Percentiles rank a stretch among this genome's conserved stretches.
Evolutionary conservation across 805 yeast species (phyloP).

Genomic region (Candida verbasci): DNA sequence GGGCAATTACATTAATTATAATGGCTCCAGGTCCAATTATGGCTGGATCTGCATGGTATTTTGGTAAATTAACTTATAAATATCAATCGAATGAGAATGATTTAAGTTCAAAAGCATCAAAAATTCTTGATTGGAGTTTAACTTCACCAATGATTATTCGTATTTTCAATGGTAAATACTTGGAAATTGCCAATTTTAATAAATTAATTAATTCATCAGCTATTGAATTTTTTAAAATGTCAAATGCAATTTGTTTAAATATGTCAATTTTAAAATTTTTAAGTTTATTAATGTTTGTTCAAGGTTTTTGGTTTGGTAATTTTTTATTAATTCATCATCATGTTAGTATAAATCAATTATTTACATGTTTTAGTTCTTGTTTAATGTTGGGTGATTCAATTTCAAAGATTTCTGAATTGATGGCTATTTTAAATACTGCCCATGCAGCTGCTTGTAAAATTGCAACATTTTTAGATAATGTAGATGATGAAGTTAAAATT

Average conservation of each 20-base stretch:
- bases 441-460: slow-evolving; percentile 59
- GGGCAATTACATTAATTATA: slow-evolving; percentile 81
- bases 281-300: slow-evolving; percentile 74
- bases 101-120: slow-evolving; percentile 51
- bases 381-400: slow-evolving; percentile 63
- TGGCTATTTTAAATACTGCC: slow-evolving; percentile 67
- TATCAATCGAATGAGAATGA: slow-evolving; percentile 55
- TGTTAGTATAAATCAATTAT: slow-evolving; percentile 55
- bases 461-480: slow-evolving; percentile 28
- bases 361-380: slow-evolving; percentile 83
- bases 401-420: slow-evolving; percentile 49
- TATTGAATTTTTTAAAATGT: slow-evolving; percentile 35
- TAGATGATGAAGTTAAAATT: background rate
- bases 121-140: slow-evolving; percentile 67
- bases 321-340: slow-evolving; percentile 51
- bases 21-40: slow-evolving; percentile 72
- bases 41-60: slow-evolving; percentile 39
- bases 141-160: slow-evolving; percentile 57
- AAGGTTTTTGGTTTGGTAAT: slow-evolving; percentile 90
- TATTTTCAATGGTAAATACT: slow-evolving; percentile 49
- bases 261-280: slow-evolving; percentile 52
- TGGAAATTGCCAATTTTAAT: slow-evolving; percentile 46
- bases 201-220: slow-evolving; percentile 33
- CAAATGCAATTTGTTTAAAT: slow-evolving; percentile 52
- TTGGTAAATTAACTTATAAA: slow-evolving; percentile 49